Evolutionary conservation across 345 rosid species (phyloP).

Genomic region (Streptanthus diversifolius): DNA sequence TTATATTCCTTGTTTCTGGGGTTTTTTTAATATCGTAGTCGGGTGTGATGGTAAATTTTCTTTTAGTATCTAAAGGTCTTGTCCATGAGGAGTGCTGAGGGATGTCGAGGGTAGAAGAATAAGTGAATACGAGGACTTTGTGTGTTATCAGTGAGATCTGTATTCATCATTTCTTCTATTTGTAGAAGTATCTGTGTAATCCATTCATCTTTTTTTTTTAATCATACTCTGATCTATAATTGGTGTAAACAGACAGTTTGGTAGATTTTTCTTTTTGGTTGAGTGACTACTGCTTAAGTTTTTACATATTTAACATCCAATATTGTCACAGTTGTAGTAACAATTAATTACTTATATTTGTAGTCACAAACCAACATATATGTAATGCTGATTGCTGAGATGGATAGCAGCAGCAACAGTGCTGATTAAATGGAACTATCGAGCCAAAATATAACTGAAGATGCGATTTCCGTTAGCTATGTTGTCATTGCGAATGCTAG

Average conservation of each 20-base stretch:
- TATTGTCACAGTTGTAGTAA: neutral
- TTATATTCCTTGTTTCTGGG: neutral
- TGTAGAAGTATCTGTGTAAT: conserved; percentile 21
- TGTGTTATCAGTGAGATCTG: conserved; percentile 29
- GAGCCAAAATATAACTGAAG: neutral
- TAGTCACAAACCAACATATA: neutral
- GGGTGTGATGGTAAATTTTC: conserved; percentile 10
- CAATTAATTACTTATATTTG: neutral
- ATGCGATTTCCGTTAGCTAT: neutral
- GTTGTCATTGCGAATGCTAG: neutral
- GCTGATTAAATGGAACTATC: neutral
- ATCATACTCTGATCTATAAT: neutral
- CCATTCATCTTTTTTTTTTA: neutral
- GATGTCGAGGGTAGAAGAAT: conserved; percentile 33
- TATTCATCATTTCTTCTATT: conserved; percentile 38
- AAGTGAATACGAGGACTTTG: conserved; percentile 33
- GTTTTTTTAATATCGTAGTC: neutral
- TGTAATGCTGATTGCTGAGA: neutral
- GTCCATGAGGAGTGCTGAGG: conserved; percentile 8
- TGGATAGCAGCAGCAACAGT: neutral
- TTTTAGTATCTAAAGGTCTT: conserved; percentile 6
- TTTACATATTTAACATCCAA: neutral
- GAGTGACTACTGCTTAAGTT: neutral
- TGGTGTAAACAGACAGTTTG: neutral
- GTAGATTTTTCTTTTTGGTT: neutral